These are phyloP conservation scores for Geotrichum citri-aurantii DNA, from an alignment of 1,139 yeast genomes.

Conservation along the genomic window DNA sequence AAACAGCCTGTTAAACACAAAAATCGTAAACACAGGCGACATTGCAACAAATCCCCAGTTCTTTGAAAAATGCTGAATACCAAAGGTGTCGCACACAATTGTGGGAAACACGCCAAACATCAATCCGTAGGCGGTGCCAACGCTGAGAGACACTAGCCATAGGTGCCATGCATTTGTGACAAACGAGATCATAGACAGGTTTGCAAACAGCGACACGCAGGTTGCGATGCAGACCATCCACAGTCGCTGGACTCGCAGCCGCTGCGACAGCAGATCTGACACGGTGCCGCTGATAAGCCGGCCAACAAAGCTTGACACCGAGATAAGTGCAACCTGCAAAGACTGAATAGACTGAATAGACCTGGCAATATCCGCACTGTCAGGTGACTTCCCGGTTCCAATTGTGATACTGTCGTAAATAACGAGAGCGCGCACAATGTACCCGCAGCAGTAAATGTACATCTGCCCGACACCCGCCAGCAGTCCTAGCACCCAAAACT, in stretches of 20 bases:
- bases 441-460: slow-evolving; percentile 64
- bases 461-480: slow-evolving; percentile 69
- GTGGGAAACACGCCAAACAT: slow-evolving; percentile 75
- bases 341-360: slow-evolving; percentile 48
- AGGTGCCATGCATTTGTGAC: slow-evolving; percentile 37
- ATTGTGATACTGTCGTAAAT: slow-evolving; percentile 21
- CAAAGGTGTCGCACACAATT: slow-evolving; percentile 65
- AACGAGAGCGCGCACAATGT: slow-evolving; percentile 49
- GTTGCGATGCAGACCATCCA: slow-evolving; percentile 60
- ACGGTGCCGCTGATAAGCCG: slow-evolving; percentile 59
- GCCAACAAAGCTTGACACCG: slow-evolving; percentile 58
- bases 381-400: slow-evolving; percentile 1
- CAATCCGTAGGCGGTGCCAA: slow-evolving; percentile 70
- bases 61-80: slow-evolving; percentile 62
- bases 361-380: slow-evolving; percentile 19
- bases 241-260: slow-evolving; percentile 50
- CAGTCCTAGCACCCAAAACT: slow-evolving; percentile 46
- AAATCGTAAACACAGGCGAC: slow-evolving; percentile 35
- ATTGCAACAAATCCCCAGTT: slow-evolving; percentile 61
- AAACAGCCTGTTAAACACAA: slow-evolving; percentile 33
- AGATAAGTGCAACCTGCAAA: slow-evolving; percentile 63
- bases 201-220: slow-evolving; percentile 35
- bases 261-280: slow-evolving; percentile 52
- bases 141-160: slow-evolving; percentile 47
- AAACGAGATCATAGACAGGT: slow-evolving; percentile 24